These are phyloP conservation scores for Panus rudis DNA, from an alignment of 768 basidiomycete genomes.

Conservation along the genomic window DNA sequence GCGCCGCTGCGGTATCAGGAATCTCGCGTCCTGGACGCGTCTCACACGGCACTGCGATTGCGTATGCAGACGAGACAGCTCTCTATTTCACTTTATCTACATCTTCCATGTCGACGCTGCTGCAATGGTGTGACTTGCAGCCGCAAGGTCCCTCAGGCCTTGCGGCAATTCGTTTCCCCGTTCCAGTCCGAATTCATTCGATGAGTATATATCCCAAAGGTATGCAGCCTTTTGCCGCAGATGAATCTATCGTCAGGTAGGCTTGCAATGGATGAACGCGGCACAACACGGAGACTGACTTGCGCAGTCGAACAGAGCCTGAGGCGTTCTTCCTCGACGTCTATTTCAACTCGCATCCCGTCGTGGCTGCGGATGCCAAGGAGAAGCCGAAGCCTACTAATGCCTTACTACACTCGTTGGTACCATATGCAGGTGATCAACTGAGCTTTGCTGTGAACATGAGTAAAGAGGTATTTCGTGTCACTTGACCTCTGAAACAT, in stretches of 20 bases:
- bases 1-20: too few species aligned
- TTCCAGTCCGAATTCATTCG: slow-evolving; percentile 59
- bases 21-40: too few species aligned
- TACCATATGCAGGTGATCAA: slow-evolving; percentile 66
- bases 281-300: slow-evolving; percentile 9
- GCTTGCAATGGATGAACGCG: slow-evolving; percentile 14
- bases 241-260: slow-evolving; percentile 58
- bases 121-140: slow-evolving; percentile 62
- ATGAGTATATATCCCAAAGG: slow-evolving; percentile 67
- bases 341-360: slow-evolving; percentile 65
- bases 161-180: slow-evolving; percentile 66
- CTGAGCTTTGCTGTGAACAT: slow-evolving; percentile 64
- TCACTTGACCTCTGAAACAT: slow-evolving; percentile 1
- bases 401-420: slow-evolving; percentile 61
- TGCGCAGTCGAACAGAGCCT: slow-evolving; percentile 57
- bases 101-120: slow-evolving; percentile 28
- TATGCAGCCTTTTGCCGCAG: slow-evolving; percentile 51
- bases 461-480: slow-evolving; percentile 51
- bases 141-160: slow-evolving; percentile 52
- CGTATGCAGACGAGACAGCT: too few species aligned
- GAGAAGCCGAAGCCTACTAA: slow-evolving; percentile 62
- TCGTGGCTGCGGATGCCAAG: slow-evolving; percentile 37
- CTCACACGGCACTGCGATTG: too few species aligned
- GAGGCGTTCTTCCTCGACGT: slow-evolving; percentile 68
- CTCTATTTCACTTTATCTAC: too few species aligned